Base-by-base conservation (phyloP, 2,329 filamentous ascomycete genomes). In the Fusarium sambucinum region DNA sequence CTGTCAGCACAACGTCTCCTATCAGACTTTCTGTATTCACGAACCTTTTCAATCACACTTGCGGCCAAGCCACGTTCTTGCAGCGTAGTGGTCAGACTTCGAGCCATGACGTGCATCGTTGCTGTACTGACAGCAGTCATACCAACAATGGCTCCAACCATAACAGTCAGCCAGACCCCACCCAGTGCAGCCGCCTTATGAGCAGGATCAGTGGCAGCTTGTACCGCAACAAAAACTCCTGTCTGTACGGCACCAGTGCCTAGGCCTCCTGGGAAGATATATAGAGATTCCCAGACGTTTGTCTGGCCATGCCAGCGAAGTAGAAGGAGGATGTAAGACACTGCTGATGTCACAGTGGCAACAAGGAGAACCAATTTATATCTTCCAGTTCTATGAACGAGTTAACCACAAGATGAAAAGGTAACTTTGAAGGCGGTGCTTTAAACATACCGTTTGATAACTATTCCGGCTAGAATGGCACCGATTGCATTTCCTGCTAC, bases 1-100 rank as follows among this genome's bases (percentile, higher is more conserved):
- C 6, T 11, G n/a, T 38, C 11, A 37, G n/a, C 7, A 19, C 0
- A 4, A 37, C 3, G 3, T 6, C 19, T 3, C 12, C 5, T 0
- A 2, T 19, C 9, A 9, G 1, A 12, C 0, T 37, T 2, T 19
- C 5, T 37, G 6, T 7, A 1, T n/a, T 19, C 4, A 4, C 6
- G 0, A 12, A 37, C 35, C 11, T 37, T 37, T 37, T 37, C 11
- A 13, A 37, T 13, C 1, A 37, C 2, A 3, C 11, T 1, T 19
- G 4, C 12, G 1, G 35, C 3, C 2, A 37, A 4, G 7, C 35
- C 35, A 2, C 6, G n/a, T 13, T 2, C 35, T 1, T 19, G n/a
- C 13, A 37, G n/a, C 5, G 35, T 19, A 37, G 35, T 19, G 6
- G 3, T 1, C 0, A 37, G n/a, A 37, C 35, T 19, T n/a, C 10